Percentiles rank a stretch among this genome's conserved stretches.
phyloP scores from a whole-genome alignment of 345 rosid species.

The Euphorbia lathyris region DNA sequence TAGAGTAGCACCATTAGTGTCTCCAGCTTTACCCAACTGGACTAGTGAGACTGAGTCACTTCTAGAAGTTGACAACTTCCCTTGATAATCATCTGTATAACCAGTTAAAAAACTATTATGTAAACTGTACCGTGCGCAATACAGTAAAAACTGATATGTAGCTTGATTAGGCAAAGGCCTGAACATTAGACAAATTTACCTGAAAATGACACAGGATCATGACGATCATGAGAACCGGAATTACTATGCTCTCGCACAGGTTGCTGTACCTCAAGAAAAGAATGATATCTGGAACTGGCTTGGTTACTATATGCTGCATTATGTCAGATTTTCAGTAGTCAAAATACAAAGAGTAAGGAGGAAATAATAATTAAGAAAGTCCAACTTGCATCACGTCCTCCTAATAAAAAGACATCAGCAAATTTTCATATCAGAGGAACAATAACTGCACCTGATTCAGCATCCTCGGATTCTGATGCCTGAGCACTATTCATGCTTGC shows the following conservation, averaged over 20 bases:
- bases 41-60: slow-evolving; percentile 31
- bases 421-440: slow-evolving; percentile 2
- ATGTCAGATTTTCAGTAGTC: slow-evolving; percentile 17
- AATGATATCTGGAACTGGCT: slow-evolving; percentile 45
- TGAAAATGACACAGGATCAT: slow-evolving; percentile 40
- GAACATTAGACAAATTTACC: slow-evolving; percentile 33
- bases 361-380: not conserved
- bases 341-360: slow-evolving; percentile 14
- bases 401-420: slow-evolving; percentile 4
- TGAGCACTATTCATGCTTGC: slow-evolving; percentile 59
- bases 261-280: slow-evolving; percentile 46
- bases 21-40: slow-evolving; percentile 37
- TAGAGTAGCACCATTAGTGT: slow-evolving; percentile 33
- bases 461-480: slow-evolving; percentile 75
- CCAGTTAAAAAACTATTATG: slow-evolving; percentile 18
- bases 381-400: slow-evolving; percentile 8
- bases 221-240: slow-evolving; percentile 41
- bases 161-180: slow-evolving; percentile 3
- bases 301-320: slow-evolving; percentile 65
- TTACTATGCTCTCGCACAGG: slow-evolving; percentile 38
- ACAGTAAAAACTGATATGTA: slow-evolving; percentile 9
- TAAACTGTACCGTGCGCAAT: slow-evolving; percentile 13
- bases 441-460: slow-evolving; percentile 66
- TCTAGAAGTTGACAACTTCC: slow-evolving; percentile 38
- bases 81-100: slow-evolving; percentile 48